Evolutionary conservation across 345 rosid genomes (phyloP).

Genomic region (Moricandia arvensis): DNA sequence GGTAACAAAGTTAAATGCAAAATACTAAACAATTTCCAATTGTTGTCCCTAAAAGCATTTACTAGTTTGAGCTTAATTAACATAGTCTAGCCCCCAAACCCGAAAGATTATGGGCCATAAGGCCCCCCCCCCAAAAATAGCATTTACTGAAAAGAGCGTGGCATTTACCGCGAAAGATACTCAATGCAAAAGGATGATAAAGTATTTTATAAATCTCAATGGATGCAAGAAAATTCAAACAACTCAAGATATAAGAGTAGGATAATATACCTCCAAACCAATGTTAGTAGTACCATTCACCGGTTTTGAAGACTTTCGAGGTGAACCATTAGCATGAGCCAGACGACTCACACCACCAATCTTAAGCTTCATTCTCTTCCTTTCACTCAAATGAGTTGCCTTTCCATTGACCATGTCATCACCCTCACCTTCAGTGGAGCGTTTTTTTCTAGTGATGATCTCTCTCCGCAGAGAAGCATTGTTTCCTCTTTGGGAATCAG

Average conservation of each 20-base stretch:
- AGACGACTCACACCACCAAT: slow-evolving; percentile 60
- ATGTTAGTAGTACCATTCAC: slow-evolving; percentile 44
- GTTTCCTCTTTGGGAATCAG: slow-evolving; percentile 44
- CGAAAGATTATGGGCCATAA: slow-evolving; percentile 4
- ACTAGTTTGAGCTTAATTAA: slow-evolving; percentile 9
- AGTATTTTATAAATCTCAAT: not conserved
- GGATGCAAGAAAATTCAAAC: not conserved
- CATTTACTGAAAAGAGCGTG: not conserved
- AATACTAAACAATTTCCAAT: not conserved
- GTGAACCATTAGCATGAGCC: slow-evolving; percentile 58
- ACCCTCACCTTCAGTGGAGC: slow-evolving; percentile 52
- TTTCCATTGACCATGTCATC: slow-evolving; percentile 39
- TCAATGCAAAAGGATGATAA: slow-evolving; percentile 5
- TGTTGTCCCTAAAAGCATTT: slow-evolving; percentile 19
- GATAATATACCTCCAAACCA: slow-evolving; percentile 50
- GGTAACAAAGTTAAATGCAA: slow-evolving; percentile 14
- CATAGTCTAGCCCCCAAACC: not conserved
- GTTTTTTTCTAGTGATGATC: slow-evolving; percentile 35
- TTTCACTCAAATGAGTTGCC: slow-evolving; percentile 44
- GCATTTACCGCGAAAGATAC: not conserved
- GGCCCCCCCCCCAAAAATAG: slow-evolving; percentile 7
- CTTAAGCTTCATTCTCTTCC: slow-evolving; percentile 62
- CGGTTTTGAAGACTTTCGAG: slow-evolving; percentile 38
- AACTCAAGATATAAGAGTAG: slow-evolving; percentile 6
- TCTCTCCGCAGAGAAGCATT: slow-evolving; percentile 45